Conservation (phyloP, 176 grass and related monocot genomes). For the Triticum turgidum region DNA sequence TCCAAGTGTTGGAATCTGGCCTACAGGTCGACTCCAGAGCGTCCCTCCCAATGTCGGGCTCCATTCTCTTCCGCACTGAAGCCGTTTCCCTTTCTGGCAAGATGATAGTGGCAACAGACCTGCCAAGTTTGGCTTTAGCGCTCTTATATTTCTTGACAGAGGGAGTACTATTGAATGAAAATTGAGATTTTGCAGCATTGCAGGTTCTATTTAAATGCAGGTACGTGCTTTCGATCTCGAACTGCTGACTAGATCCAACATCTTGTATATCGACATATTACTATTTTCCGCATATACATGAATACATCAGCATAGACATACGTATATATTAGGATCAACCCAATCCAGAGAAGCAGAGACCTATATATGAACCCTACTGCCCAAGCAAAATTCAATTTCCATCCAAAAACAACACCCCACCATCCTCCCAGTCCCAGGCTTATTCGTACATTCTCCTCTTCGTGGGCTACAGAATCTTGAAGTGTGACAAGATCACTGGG, state of each 20-base stretch:
- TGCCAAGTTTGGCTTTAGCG: too few relatives aligned
- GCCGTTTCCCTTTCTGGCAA: too few relatives aligned
- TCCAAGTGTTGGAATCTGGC: too few relatives aligned
- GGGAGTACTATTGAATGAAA: too few relatives aligned
- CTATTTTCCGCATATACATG: neutral
- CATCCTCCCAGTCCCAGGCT: neutral
- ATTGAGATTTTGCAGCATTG: too few relatives aligned
- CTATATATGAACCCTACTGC: neutral
- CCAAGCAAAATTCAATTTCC: neutral
- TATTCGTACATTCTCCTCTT: neutral
- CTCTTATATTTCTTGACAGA: too few relatives aligned
- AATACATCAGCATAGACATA: neutral
- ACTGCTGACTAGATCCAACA: neutral
- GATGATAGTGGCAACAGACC: too few relatives aligned
- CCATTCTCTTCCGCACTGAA: too few relatives aligned
- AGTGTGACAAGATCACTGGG: constrained; percentile 19
- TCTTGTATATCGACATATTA: neutral
- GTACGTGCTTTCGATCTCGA: neutral
- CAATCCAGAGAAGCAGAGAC: neutral
- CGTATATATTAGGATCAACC: neutral
- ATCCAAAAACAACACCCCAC: neutral
- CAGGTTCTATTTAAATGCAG: neutral
- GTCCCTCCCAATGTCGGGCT: too few relatives aligned
- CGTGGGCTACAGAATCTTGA: neutral
- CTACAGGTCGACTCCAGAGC: too few relatives aligned